These are phyloP conservation scores for Yarrowia sp. DNA, from an alignment of 805 yeast species.

Conservation along the genomic window DNA sequence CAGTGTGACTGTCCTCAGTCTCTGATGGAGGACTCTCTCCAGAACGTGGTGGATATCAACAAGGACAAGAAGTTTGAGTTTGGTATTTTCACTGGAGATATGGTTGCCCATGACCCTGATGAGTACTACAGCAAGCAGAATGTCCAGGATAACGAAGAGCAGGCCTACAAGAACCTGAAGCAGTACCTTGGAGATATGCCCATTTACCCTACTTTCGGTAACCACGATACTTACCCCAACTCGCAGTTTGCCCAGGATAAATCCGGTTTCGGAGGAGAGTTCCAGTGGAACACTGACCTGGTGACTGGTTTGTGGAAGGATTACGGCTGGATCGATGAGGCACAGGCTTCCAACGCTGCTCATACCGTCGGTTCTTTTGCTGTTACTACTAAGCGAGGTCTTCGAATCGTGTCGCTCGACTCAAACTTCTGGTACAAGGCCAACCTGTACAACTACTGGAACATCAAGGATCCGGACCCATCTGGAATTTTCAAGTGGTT, in stretches of 20 bases:
- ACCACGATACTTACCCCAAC: conserved; percentile 72
- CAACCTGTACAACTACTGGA: conserved; percentile 57
- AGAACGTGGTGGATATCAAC: conserved; percentile 44
- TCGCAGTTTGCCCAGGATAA: conserved; percentile 60
- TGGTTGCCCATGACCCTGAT: conserved; percentile 59
- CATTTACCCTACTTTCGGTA: conserved; percentile 62
- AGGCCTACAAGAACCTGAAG: conserved; percentile 54
- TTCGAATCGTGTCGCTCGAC: conserved; percentile 60
- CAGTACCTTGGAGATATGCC: conserved; percentile 51
- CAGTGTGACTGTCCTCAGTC: conserved; percentile 65
- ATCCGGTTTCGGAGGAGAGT: conserved; percentile 46
- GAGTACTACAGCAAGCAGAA: conserved; percentile 48
- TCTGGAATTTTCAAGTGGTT: conserved; percentile 64
- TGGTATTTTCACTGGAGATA: conserved; percentile 69
- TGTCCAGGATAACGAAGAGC: conserved; percentile 53
- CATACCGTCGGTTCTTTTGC: conserved; percentile 59
- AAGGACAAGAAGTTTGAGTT: conserved; percentile 50
- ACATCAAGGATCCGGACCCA: conserved; percentile 51
- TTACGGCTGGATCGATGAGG: conserved; percentile 46
- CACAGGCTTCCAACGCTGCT: conserved; percentile 39
- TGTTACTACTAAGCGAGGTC: conserved; percentile 52
- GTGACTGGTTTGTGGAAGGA: conserved; percentile 51
- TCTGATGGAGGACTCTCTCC: conserved; percentile 57
- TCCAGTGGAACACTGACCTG: conserved; percentile 50
- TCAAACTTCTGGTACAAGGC: conserved; percentile 66